A percentile compares a stretch with the other conserved stretches of the same genome.
phyloP scores from a whole-genome alignment of 2,329 filamentous ascomycete species.

The Aspergillus pseudoterreus region DNA sequence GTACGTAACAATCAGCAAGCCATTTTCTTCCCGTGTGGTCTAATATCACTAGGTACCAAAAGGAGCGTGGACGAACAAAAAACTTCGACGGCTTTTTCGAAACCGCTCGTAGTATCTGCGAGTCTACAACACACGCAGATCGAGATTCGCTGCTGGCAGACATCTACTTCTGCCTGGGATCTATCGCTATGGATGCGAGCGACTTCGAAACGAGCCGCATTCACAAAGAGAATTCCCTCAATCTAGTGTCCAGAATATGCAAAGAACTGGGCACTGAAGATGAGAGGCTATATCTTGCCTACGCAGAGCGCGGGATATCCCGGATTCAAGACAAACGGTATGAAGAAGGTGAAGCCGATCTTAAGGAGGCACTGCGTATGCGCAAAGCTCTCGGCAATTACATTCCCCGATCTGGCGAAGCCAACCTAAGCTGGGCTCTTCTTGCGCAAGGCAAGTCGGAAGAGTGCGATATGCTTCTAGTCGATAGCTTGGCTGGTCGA shows the following conservation, averaged over 20 bases:
- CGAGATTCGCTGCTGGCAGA: conserved; percentile 17
- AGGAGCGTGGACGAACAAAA: conserved; percentile 20
- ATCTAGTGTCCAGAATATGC: conserved; percentile 16
- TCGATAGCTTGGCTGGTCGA: conserved; percentile 17
- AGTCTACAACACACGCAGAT: conserved; percentile 18
- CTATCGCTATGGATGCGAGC: conserved; percentile 19
- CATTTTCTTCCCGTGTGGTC: conserved; percentile 2
- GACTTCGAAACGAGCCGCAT: conserved; percentile 17
- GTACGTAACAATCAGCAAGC: conserved; percentile 11
- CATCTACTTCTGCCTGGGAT: conserved; percentile 18
- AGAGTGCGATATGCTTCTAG: conserved; percentile 17
- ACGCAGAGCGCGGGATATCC: conserved; percentile 6
- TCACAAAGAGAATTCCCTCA: conserved; percentile 16
- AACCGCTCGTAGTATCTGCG: conserved; percentile 18
- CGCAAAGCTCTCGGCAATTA: conserved; percentile 1
- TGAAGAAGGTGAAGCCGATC: neutral
- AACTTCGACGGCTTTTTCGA: conserved; percentile 22
- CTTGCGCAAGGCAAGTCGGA: conserved; percentile 3
- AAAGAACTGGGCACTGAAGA: conserved; percentile 10
- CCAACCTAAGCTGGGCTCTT: conserved; percentile 1
- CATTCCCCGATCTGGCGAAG: conserved; percentile 1
- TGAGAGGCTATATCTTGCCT: conserved; percentile 15
- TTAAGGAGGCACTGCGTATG: conserved; percentile 1
- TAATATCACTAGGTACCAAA: conserved; percentile 21
- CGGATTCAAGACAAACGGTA: conserved; percentile 1